phyloP scores from a whole-genome alignment of 495 filamentous ascomycete genomes.

The Sporormia fimetaria region DNA sequence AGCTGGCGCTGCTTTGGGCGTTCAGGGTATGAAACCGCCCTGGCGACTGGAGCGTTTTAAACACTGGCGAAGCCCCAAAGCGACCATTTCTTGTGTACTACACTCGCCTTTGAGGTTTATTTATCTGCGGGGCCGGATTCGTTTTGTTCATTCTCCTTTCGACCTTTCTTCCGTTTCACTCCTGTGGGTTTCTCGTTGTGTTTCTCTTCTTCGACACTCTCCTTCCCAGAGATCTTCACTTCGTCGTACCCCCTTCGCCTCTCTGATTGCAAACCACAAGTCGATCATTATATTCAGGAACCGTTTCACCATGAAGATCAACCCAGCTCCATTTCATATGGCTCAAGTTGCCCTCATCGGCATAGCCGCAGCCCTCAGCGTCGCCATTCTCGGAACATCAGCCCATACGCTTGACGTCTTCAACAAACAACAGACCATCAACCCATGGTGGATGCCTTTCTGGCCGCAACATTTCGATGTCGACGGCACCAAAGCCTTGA shows the following conservation, averaged over 20 bases:
- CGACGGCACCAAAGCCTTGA: slow-evolving; percentile 26
- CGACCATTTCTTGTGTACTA: not conserved
- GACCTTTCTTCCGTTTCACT: not conserved
- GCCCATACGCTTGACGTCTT: slow-evolving; percentile 28
- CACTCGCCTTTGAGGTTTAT: no score
- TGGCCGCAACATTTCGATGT: slow-evolving; percentile 33
- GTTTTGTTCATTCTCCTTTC: not conserved
- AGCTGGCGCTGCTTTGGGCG: not conserved
- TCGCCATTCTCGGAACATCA: slow-evolving; percentile 27
- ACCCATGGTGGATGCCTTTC: slow-evolving; percentile 33
- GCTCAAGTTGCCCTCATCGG: slow-evolving; percentile 16
- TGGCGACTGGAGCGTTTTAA: slow-evolving; percentile 15
- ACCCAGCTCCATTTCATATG: slow-evolving; percentile 20
- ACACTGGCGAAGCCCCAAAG: not conserved
- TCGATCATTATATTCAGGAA: not conserved
- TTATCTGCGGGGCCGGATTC: no score
- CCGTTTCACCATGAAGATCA: slow-evolving; percentile 22
- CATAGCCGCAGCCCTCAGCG: slow-evolving; percentile 20
- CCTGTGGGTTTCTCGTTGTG: not conserved
- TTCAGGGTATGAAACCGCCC: slow-evolving; percentile 13
- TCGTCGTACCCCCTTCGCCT: no score
- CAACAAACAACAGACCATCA: slow-evolving; percentile 27
- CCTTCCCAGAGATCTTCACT: no score
- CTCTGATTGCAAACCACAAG: not conserved
- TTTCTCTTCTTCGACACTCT: slow-evolving; percentile 12